Conservation (phyloP, 2,329 filamentous ascomycete species). For the Acrodontium crateriforme region DNA sequence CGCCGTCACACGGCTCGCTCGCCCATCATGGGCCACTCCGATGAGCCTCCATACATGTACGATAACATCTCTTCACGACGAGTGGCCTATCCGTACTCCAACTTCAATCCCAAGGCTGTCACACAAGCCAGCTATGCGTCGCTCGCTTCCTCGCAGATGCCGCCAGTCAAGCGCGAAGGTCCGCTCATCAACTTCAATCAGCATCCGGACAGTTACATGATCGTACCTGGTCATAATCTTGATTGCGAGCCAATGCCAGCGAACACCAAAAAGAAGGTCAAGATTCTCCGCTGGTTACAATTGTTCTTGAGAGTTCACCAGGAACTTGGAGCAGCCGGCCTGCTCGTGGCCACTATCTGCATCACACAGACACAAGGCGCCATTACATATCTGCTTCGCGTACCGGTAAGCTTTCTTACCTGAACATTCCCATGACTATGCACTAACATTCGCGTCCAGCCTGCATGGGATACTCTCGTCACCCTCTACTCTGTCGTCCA, state of each 20-base stretch:
- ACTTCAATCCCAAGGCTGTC: constrained; percentile 79
- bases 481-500: constrained; percentile 69
- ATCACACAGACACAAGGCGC: constrained; percentile 35
- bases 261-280: constrained; percentile 57
- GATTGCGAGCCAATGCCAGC: constrained; percentile 53
- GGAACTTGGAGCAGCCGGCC: constrained; percentile 53
- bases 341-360: constrained; percentile 64
- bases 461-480: constrained; percentile 59
- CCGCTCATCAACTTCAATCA: constrained; percentile 70
- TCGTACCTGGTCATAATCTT: constrained; percentile 48
- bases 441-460: constrained; percentile 33
- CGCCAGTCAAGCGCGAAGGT: constrained; percentile 56
- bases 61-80: constrained; percentile 38
- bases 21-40: not conserved
- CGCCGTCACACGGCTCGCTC: no score
- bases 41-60: constrained; percentile 62
- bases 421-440: constrained; percentile 47
- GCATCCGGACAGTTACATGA: constrained; percentile 64
- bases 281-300: constrained; percentile 54
- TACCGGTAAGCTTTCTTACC: constrained; percentile 29
- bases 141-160: constrained; percentile 35
- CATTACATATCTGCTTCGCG: constrained; percentile 15
- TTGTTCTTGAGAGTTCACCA: constrained; percentile 53
- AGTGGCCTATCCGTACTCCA: constrained; percentile 37
- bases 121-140: constrained; percentile 58